These are phyloP conservation scores for Nitzschia palea DNA, from an alignment of 108 stramenopile species.

Conservation along the genomic window DNA sequence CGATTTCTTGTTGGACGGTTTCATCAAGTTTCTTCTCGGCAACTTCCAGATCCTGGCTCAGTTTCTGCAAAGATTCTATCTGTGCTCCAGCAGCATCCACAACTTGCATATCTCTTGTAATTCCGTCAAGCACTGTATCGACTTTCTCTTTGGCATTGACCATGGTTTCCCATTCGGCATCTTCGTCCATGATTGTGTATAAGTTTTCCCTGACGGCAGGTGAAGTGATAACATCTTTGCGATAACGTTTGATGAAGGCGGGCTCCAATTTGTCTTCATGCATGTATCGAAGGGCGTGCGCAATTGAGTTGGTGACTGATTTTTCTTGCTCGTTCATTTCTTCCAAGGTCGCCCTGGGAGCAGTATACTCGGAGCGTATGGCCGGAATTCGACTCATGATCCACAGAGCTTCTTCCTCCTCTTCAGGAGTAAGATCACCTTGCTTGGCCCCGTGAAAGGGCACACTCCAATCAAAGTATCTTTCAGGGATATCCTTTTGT, in stretches of 20 bases:
- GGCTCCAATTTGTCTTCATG: constrained; percentile 78
- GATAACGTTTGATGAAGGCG: constrained; percentile 80
- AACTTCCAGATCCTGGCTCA: constrained; percentile 47
- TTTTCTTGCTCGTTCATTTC: constrained; percentile 51
- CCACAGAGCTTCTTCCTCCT: constrained; percentile 81
- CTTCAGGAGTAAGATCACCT: constrained; percentile 54
- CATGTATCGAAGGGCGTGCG: constrained; percentile 71
- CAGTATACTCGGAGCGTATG: constrained; percentile 59
- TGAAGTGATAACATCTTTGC: constrained; percentile 71
- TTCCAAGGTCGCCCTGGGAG: constrained; percentile 41
- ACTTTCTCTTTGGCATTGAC: constrained; percentile 65
- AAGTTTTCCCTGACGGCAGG: constrained; percentile 71
- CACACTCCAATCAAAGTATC: constrained; percentile 79
- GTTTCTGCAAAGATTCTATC: constrained; percentile 32
- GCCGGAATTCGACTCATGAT: constrained; percentile 74
- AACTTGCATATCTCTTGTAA: constrained; percentile 26
- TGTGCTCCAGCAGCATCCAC: constrained; percentile 43
- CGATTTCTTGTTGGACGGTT: constrained; percentile 52
- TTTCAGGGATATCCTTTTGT: constrained; percentile 68
- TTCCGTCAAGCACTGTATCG: constrained; percentile 43
- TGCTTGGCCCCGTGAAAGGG: constrained; percentile 44
- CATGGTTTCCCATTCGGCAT: constrained; percentile 78
- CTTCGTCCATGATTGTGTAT: constrained; percentile 82
- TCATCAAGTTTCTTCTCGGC: constrained; percentile 63
- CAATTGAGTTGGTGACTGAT: constrained; percentile 64